phyloP scores from a whole-genome alignment of 495 filamentous ascomycete genomes.

The Penicillium egyptiacum region DNA sequence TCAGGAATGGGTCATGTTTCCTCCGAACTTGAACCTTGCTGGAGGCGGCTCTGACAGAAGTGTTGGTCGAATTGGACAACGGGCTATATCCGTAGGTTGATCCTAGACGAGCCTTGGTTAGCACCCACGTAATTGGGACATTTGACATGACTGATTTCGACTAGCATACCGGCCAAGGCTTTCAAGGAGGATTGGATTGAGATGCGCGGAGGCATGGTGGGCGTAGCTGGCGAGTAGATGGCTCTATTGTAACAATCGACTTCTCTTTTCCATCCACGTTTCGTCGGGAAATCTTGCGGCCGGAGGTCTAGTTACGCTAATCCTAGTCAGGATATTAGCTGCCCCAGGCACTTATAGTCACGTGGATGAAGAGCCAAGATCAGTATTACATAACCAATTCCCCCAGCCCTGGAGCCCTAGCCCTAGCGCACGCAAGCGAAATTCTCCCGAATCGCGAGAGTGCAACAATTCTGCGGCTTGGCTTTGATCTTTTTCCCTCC shows the following conservation, averaged over 20 bases:
- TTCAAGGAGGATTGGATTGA: conserved; percentile 60
- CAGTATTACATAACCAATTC: conserved; percentile 6
- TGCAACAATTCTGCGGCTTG: conserved; percentile 33
- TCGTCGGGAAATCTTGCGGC: conserved; percentile 37
- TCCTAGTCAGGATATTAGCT: conserved; percentile 20
- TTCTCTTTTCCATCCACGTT: conserved; percentile 29
- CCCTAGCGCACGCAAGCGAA: conserved; percentile 48
- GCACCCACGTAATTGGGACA: conserved; percentile 6
- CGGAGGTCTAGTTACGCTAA: conserved; percentile 28
- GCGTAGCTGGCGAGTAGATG: conserved; percentile 1
- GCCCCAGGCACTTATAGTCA: conserved; percentile 14
- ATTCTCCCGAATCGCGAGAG: conserved; percentile 34
- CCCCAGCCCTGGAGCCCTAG: conserved; percentile 30
- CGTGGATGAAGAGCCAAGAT: background rate
- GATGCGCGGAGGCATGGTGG: conserved; percentile 74
- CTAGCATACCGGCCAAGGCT: conserved; percentile 58
- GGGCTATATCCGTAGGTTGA: conserved; percentile 35
- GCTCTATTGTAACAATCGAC: conserved; percentile 13
- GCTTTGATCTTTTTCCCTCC: conserved; percentile 40
- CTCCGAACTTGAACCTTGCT: conserved; percentile 36
- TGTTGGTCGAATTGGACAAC: conserved; percentile 34
- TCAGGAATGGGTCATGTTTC: conserved; percentile 43
- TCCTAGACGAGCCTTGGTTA: conserved; percentile 25
- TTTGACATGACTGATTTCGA: background rate
- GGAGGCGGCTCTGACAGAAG: conserved; percentile 40